Evolutionary conservation across 2,329 filamentous ascomycete genomes (phyloP).

Genomic region (Cladophialophora carrionii): DNA sequence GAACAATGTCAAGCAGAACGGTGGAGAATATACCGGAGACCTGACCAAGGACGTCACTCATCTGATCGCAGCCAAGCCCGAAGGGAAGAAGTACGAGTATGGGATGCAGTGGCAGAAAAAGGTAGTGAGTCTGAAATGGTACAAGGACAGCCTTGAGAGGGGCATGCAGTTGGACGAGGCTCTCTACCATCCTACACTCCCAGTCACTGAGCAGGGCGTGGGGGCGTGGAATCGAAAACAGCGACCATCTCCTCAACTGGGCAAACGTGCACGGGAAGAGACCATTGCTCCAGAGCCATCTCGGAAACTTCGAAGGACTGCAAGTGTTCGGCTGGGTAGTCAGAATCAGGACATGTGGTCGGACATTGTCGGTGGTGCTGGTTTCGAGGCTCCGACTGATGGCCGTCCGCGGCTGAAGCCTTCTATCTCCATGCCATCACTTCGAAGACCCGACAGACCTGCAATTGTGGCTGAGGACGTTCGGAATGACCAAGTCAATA

Average conservation of each 20-base stretch:
- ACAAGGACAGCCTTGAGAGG: constrained; percentile 77
- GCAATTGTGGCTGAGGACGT: not conserved
- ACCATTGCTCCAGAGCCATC: constrained; percentile 61
- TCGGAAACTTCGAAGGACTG: constrained; percentile 82
- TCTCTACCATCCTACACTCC: constrained; percentile 77
- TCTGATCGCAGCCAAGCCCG: constrained; percentile 75
- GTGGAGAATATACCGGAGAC: constrained; percentile 84
- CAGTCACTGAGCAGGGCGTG: constrained; percentile 70
- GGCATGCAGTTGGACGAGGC: constrained; percentile 89
- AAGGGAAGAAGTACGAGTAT: constrained; percentile 87
- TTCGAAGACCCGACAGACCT: constrained; percentile 21
- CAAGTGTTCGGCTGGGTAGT: constrained; percentile 78
- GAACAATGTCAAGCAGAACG: constrained; percentile 67
- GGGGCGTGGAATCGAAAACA: constrained; percentile 72
- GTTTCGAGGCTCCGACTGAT: constrained; percentile 37
- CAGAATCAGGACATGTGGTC: constrained; percentile 88
- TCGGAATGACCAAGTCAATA: not conserved
- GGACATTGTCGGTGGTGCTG: constrained; percentile 69
- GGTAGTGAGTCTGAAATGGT: constrained; percentile 81
- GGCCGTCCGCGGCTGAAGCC: constrained; percentile 35
- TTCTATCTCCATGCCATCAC: constrained; percentile 35
- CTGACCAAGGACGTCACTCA: constrained; percentile 85
- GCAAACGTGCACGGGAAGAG: constrained; percentile 63
- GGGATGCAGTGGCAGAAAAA: constrained; percentile 81
- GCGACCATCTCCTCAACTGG: constrained; percentile 53